Conservation (phyloP, 2,329 filamentous ascomycete genomes). For the Hypoxylon sp. region DNA sequence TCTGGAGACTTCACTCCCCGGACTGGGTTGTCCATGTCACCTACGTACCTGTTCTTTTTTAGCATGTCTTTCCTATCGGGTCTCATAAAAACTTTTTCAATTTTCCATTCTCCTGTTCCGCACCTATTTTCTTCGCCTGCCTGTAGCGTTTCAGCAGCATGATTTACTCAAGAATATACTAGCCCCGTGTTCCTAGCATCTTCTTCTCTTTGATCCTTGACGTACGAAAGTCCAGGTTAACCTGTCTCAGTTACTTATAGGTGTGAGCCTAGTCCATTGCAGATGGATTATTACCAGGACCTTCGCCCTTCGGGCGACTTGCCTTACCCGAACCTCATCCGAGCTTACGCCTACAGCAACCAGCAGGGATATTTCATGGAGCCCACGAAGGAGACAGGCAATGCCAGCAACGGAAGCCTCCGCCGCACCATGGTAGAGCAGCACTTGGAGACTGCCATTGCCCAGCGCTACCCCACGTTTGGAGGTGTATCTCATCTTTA, state of each 20-base stretch:
- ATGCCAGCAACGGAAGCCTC: constrained; percentile 1
- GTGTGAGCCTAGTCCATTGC: not conserved
- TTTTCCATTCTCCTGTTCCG: not conserved
- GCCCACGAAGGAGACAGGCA: constrained; percentile 20
- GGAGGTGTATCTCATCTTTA: constrained; percentile 21
- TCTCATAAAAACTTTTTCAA: not conserved
- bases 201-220: not conserved
- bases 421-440: not conserved
- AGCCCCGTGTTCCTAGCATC: not conserved
- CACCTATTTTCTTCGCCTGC: not conserved
- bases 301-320: constrained; percentile 16
- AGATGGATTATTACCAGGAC: constrained; percentile 36
- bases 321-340: constrained; percentile 28
- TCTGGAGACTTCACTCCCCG: not conserved
- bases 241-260: not conserved
- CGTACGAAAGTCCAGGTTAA: not conserved
- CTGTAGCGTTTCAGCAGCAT: not conserved
- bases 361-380: constrained; percentile 29
- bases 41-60: not conserved
- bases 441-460: not conserved
- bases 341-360: not conserved
- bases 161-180: not conserved
- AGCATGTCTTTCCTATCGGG: not conserved
- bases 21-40: not conserved
- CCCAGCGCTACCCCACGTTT: not conserved